Evolutionary conservation across 768 basidiomycete genomes (phyloP).

Genomic region (Floccularia luteovirens): DNA sequence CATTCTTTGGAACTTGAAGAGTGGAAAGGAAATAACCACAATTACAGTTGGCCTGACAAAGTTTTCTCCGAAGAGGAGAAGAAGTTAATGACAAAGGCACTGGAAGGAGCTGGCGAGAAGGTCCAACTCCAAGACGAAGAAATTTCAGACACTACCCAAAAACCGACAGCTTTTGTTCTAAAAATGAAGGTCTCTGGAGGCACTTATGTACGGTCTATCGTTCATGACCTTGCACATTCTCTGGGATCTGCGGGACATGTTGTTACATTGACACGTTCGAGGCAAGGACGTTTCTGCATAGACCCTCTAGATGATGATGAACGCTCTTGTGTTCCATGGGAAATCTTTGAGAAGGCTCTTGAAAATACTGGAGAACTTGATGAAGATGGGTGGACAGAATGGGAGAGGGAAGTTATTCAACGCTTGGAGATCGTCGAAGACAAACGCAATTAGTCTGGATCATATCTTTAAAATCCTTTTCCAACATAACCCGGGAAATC

Average conservation of each 20-base stretch:
- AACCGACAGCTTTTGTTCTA: conserved; percentile 76
- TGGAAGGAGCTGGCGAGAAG: conserved; percentile 39
- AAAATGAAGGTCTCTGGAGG: conserved; percentile 94
- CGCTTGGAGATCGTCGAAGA: conserved; percentile 51
- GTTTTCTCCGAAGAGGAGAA: conserved; percentile 62
- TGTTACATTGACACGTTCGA: conserved; percentile 80
- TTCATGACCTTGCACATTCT: conserved; percentile 84
- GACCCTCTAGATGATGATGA: conserved; percentile 43
- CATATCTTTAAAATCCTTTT: no score
- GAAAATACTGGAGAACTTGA: conserved; percentile 45
- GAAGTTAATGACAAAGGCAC: conserved; percentile 56
- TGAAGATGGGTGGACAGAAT: conserved; percentile 62
- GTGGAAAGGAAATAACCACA: conserved; percentile 75
- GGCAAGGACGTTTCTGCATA: conserved; percentile 77
- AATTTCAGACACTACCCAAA: conserved; percentile 17
- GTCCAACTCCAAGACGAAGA: conserved; percentile 31
- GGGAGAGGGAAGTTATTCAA: conserved; percentile 79
- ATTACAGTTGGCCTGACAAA: conserved; percentile 71
- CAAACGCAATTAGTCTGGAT: conserved; percentile 1
- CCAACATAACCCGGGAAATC: no score
- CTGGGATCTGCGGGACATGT: conserved; percentile 90
- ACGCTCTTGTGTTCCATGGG: conserved; percentile 64
- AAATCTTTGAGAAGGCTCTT: conserved; percentile 58
- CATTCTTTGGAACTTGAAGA: conserved; percentile 71
- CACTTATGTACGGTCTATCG: conserved; percentile 93